Base-by-base conservation (phyloP, 139 green algal genomes). In the Tetradesmus lagerheimii region DNA sequence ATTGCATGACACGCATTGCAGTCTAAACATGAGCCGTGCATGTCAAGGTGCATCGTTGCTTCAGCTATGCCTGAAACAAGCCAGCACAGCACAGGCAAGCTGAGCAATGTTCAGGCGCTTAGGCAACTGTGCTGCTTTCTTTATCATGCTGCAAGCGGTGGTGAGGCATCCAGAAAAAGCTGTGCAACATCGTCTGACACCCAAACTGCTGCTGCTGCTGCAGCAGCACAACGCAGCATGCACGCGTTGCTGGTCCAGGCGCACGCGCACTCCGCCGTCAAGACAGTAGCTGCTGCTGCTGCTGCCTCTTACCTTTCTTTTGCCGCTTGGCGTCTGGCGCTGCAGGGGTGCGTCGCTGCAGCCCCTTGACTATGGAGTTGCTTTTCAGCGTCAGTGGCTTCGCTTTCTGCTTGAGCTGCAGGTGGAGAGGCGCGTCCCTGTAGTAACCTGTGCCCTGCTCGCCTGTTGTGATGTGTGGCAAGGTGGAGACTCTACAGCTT, bases 301-400 rank as follows among this genome's bases (percentile, higher is more conserved):
- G 38, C 20, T 62, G 5, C 27, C 25, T 4, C 57, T 39, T 45
- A 93, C 92, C 92, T 91, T 87, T 90, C 86, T 94, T 94, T 0
- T 31, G 71, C 66, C 93, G 92, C 76, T 95, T 92, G 82, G 90
- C 53, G 47, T 90, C 85, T 64, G 34, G 75, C 34, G n/a, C 47
- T 4, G 79, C 23, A 71, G 66, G 29, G 50, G 37, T 67, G 84
- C 38, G 31, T 31, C 64, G 38, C 79, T 76, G 31, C 67, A 62
- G 50, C 31, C 66, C 74, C 86, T 75, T 83, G 83, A 89, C 88
- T 35, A 93, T 91, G 64, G 80, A 87, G 38, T 93, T 94, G 0
- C 74, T 38, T 85, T 94, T 93, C 1, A 95, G 29, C 15, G 93
- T 34, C 3, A 91, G 35, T 31, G 88, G 85, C 80, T 91, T 90